A percentile compares a stretch with the other conserved stretches of the same genome.
phyloP scores from a whole-genome alignment of 306 rosid species.

The Datisca glomerata region DNA sequence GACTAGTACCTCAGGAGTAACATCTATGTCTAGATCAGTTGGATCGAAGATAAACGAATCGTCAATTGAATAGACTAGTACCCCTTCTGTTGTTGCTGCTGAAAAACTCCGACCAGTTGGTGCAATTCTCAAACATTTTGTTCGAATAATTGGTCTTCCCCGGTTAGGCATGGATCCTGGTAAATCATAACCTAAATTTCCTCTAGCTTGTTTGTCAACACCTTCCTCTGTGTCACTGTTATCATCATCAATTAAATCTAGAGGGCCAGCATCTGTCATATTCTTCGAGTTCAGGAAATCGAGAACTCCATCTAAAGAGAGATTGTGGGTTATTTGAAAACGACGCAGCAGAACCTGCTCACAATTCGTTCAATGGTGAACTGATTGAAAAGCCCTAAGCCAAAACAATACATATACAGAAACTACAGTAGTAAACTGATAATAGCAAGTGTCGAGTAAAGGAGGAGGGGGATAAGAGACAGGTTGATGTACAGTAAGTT shows the following conservation, averaged over 20 bases:
- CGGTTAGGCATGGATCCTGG: conserved; percentile 81
- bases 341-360: conserved; percentile 76
- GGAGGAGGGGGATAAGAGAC: too few species aligned
- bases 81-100: conserved; percentile 95
- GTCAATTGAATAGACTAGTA: conserved; percentile 73
- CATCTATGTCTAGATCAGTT: conserved; percentile 90
- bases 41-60: conserved; percentile 90
- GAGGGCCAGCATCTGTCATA: conserved; percentile 87
- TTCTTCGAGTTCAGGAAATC: conserved; percentile 83
- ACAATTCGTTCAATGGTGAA: too few species aligned
- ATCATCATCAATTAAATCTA: conserved; percentile 82
- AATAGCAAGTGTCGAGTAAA: too few species aligned
- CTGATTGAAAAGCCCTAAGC: too few species aligned
- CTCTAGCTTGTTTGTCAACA: conserved; percentile 62
- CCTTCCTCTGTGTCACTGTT: conserved; percentile 69
- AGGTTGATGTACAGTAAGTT: too few species aligned
- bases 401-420: too few species aligned
- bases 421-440: too few species aligned
- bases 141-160: conserved; percentile 72
- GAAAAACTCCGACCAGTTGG: conserved; percentile 93
- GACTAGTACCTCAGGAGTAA: conserved; percentile 97
- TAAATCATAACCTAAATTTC: conserved; percentile 51
- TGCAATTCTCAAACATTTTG: conserved; percentile 77
- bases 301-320: conserved; percentile 92
- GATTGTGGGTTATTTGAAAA: conserved; percentile 82